These are phyloP conservation scores for Pistacia atlantica DNA, from an alignment of 345 rosid genomes.

Conservation along the genomic window DNA sequence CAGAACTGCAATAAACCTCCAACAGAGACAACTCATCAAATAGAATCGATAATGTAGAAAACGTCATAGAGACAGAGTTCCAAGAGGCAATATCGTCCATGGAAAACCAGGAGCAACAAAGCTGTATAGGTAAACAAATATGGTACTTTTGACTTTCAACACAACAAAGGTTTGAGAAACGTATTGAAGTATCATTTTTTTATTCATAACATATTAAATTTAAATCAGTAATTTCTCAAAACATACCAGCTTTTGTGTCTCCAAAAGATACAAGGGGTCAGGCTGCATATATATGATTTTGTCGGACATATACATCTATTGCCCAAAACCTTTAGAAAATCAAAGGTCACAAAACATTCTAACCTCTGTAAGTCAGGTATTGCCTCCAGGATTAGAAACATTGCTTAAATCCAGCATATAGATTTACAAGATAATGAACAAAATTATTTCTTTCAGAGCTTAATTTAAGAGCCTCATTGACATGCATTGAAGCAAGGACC, in stretches of 20 bases:
- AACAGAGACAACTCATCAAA: background rate
- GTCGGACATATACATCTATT: background rate
- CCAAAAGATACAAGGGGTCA: background rate
- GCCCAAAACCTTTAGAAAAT: background rate
- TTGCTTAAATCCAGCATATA: background rate
- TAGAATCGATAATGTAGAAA: background rate
- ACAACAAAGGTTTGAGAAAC: background rate
- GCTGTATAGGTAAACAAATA: background rate
- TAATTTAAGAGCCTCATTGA: background rate
- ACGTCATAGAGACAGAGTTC: background rate
- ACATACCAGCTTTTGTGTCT: background rate
- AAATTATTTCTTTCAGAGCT: background rate
- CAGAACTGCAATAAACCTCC: conserved; percentile 17
- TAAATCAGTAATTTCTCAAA: background rate
- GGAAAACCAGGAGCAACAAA: background rate
- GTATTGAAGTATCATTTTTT: background rate
- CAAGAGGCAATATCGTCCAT: background rate
- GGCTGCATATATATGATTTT: background rate
- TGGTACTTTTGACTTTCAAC: background rate
- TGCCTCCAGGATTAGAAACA: background rate
- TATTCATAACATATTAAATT: background rate
- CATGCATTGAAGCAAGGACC: background rate
- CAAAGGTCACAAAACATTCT: background rate
- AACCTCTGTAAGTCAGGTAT: background rate
- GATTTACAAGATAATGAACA: background rate